Percentiles rank a stretch among this genome's conserved stretches.
Conservation (phyloP, 176 grass and related monocot genomes). For the Metroxylon sagu region DNA sequence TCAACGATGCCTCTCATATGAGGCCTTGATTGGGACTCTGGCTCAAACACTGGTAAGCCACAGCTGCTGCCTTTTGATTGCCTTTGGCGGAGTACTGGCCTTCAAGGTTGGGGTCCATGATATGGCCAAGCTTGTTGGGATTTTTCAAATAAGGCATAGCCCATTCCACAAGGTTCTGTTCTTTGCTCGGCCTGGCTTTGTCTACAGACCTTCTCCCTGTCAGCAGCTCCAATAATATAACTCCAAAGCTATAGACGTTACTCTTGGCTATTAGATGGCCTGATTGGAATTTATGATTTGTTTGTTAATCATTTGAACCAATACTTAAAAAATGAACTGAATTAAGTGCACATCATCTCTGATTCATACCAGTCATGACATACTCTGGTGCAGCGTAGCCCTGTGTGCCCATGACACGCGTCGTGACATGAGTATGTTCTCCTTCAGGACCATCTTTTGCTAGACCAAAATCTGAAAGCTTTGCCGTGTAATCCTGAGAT, state of each 20-base stretch:
- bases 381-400: slow-evolving; percentile 86
- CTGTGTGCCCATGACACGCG: slow-evolving; percentile 80
- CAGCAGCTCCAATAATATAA: slow-evolving; percentile 61
- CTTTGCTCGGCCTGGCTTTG: slow-evolving; percentile 26
- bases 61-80: slow-evolving; percentile 44
- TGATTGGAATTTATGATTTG: background rate
- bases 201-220: slow-evolving; percentile 43
- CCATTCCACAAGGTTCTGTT: slow-evolving; percentile 74
- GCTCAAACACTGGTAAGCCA: too few relatives aligned
- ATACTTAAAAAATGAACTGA: background rate
- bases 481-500: too few relatives aligned
- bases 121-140: slow-evolving; percentile 31
- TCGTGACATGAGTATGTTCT: too few relatives aligned
- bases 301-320: background rate
- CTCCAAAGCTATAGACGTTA: slow-evolving; percentile 74
- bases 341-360: background rate
- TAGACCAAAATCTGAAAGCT: too few relatives aligned
- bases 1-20: too few relatives aligned
- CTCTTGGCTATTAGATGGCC: slow-evolving; percentile 76
- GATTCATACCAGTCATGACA: slow-evolving; percentile 43
- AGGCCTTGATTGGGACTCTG: too few relatives aligned
- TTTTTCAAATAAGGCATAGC: slow-evolving; percentile 47
- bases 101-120: slow-evolving; percentile 61
- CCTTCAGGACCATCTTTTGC: too few relatives aligned
- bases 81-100: slow-evolving; percentile 68